A percentile compares a stretch with the other conserved stretches of the same genome.
phyloP scores from a whole-genome alignment of 305 asterid genomes.

The Nicotiana rustica region DNA sequence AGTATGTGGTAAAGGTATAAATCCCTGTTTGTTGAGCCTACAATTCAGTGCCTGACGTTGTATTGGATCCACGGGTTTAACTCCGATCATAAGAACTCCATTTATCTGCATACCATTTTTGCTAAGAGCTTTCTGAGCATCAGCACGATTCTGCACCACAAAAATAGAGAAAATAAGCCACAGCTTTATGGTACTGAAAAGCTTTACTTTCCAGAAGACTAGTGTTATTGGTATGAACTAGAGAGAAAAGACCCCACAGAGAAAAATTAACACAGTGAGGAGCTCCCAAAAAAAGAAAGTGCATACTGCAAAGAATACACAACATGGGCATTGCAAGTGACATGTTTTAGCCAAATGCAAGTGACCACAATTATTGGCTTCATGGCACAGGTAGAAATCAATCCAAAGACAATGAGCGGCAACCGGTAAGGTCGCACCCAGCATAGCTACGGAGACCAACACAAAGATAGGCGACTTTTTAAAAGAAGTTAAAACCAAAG shows the following conservation, averaged over 20 bases:
- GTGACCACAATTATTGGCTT: too few relatives aligned
- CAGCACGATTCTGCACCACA: constrained; percentile 71
- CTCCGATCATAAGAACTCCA: constrained; percentile 92
- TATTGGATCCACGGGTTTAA: constrained; percentile 85
- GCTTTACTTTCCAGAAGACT: background rate
- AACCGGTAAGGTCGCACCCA: too few relatives aligned
- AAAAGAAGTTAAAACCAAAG: too few relatives aligned
- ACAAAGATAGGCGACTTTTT: too few relatives aligned
- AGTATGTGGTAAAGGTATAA: constrained; percentile 74
- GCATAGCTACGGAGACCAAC: too few relatives aligned
- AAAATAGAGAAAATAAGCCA: constrained; percentile 25
- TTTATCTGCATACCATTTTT: constrained; percentile 85
- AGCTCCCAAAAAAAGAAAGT: too few relatives aligned
- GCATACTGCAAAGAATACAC: too few relatives aligned
- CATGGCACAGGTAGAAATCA: too few relatives aligned
- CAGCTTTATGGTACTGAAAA: constrained; percentile 4
- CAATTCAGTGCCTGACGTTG: constrained; percentile 77
- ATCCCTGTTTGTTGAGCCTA: constrained; percentile 77
- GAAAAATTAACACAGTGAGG: background rate
- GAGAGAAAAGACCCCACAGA: background rate
- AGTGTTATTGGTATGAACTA: background rate
- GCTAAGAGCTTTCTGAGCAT: constrained; percentile 94
- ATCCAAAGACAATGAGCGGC: too few relatives aligned
- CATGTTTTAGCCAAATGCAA: too few relatives aligned
- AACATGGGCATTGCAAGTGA: too few relatives aligned